These are phyloP conservation scores for Cornus kousa DNA, from an alignment of 148 eudicot species.

Conservation along the genomic window DNA sequence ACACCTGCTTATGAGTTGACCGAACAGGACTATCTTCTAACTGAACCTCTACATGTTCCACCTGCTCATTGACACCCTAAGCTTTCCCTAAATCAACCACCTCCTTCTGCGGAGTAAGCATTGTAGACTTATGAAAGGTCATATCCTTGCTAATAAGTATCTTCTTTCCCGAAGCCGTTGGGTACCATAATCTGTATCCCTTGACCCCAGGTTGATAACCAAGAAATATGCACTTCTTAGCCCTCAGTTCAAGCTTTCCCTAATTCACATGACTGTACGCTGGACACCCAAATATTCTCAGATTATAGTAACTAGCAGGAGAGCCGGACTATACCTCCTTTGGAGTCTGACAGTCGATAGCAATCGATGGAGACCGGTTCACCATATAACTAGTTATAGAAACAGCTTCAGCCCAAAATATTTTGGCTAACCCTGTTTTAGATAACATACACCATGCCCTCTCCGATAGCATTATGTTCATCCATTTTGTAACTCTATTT, in stretches of 20 bases:
- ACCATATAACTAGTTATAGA: too few species aligned
- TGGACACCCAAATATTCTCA: neutral
- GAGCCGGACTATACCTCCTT: neutral
- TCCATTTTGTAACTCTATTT: slow-evolving; percentile 1
- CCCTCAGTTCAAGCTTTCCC: too few species aligned
- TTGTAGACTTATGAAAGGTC: too few species aligned
- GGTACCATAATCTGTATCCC: neutral
- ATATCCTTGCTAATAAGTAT: neutral
- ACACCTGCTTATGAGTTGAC: too few species aligned
- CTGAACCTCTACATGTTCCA: neutral
- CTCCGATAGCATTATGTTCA: neutral
- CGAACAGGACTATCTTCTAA: too few species aligned
- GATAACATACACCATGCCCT: neutral
- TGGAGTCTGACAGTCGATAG: neutral
- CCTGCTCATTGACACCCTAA: neutral
- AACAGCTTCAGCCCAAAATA: too few species aligned
- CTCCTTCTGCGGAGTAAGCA: too few species aligned
- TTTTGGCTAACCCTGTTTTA: neutral
- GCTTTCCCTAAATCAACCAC: neutral
- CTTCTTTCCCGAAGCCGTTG: neutral
- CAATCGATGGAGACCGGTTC: neutral
- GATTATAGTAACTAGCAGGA: neutral
- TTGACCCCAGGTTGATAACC: too few species aligned
- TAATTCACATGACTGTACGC: neutral
- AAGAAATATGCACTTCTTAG: too few species aligned